Percentiles rank a stretch among this genome's conserved stretches.
These are phyloP conservation scores for Zoysia japonica DNA, from an alignment of 176 grass and related monocot genomes.

Conservation along the genomic window DNA sequence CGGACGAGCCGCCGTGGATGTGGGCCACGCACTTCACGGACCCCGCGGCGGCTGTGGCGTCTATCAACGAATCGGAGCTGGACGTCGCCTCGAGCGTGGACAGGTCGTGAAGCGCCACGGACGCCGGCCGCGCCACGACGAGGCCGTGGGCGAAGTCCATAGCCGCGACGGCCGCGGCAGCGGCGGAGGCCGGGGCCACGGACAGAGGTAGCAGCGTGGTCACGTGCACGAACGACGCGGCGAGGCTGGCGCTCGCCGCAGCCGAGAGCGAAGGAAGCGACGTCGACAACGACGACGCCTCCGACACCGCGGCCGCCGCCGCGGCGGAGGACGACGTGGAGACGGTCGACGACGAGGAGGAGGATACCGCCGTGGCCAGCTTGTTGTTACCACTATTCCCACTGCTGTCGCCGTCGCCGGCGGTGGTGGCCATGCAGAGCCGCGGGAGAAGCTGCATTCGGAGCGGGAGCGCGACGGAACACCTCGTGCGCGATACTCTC, in stretches of 20 bases:
- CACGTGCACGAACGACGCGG: conserved; percentile 41
- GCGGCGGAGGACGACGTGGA: conserved; percentile 36
- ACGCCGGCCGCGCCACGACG: conserved; percentile 41
- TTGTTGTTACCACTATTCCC: background rate
- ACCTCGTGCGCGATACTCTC: background rate
- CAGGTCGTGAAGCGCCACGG: conserved; percentile 42
- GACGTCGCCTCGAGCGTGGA: conserved; percentile 43
- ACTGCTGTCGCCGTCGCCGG: background rate
- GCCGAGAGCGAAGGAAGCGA: conserved; percentile 51
- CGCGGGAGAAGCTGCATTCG: conserved; percentile 42
- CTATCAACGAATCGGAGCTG: conserved; percentile 22
- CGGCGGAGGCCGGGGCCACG: background rate
- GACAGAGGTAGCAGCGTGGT: conserved; percentile 41
- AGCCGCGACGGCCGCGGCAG: conserved; percentile 18
- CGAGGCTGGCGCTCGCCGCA: background rate
- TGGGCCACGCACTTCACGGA: conserved; percentile 64
- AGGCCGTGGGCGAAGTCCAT: background rate
- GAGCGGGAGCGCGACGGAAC: background rate
- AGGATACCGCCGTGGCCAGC: conserved; percentile 9
- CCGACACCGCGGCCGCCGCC: conserved; percentile 40
- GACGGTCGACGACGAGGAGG: conserved; percentile 41
- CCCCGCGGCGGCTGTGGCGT: conserved; percentile 35
- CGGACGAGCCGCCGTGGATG: conserved; percentile 18
- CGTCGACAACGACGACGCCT: conserved; percentile 54
- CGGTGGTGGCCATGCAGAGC: conserved; percentile 29